Base-by-base conservation (phyloP, 2,329 filamentous ascomycete genomes). In the Neofusicoccum sp. region DNA sequence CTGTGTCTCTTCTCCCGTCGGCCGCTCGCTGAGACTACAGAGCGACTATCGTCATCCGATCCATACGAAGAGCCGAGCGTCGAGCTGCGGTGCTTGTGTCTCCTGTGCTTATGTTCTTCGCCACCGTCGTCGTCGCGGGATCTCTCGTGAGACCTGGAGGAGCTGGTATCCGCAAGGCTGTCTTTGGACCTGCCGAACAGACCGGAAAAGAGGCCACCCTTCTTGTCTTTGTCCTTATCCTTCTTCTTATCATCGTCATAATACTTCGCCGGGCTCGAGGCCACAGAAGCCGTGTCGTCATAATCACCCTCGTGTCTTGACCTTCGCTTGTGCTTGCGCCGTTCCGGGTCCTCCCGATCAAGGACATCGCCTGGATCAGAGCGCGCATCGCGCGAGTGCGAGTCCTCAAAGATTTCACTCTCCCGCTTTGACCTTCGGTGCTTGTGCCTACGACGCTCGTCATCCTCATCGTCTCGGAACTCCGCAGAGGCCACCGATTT, bases 181-280 rank as follows among this genome's bases (percentile, higher is more conserved):
- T 61, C 59, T 40, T 61, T 61, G 2, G 78, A 78, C 67, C 78
- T 81, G 33, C 73, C 70, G 63, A 81, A 80, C 7, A 81, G 65
- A 4, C 78, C 43, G 2, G 58, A 76, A 53, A 80, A 76, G 6
- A 82, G 58, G 11, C 79, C 76, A 49, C 75, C 75, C 51, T 78
- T 78, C 64, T 77, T 76, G 16, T 60, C 77, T 63, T 77, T 73
- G 38, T 72, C 67, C 61, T 67, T 70, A 16, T 70, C 68, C 53
- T 68, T 70, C 58, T 62, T 70, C 4, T 65, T 67, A 24, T 75
- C 70, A 11, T 78, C 76, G 30, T 77, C 76, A 26, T 77, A 73
- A 43, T 70, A 70, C 41, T 73, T 71, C 9, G 76, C 73, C 20
- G 77, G 71, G 4, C 72, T 71, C 4, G 79, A 79, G 3, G 72